Conservation (phyloP, 805 yeast species). For the Kazachstania psychrophila region DNA sequence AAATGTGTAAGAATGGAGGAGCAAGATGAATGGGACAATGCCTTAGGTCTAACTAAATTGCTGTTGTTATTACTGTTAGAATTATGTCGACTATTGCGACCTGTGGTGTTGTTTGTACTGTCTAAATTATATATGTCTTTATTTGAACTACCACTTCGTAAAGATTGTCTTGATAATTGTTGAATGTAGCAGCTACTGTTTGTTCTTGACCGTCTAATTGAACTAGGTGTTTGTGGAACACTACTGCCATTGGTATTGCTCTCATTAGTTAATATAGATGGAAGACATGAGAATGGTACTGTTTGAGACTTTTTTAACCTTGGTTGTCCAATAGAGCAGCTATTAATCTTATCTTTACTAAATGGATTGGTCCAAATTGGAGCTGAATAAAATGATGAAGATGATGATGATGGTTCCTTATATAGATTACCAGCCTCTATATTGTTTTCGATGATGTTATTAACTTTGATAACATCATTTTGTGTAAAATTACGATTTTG, state of each 20-base stretch:
- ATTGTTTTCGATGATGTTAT: too few species aligned
- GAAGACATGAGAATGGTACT: neutral
- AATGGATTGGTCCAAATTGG: conserved; percentile 6
- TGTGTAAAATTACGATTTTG: too few species aligned
- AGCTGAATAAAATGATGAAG: neutral
- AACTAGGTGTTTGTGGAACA: neutral
- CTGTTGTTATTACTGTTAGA: neutral
- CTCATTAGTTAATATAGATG: neutral
- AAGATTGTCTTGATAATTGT: conserved; percentile 5
- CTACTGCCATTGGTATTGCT: neutral
- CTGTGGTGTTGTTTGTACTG: neutral
- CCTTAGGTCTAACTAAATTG: conserved; percentile 3
- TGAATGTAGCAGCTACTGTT: conserved; percentile 8
- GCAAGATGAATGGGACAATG: conserved; percentile 13
- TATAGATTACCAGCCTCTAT: too few species aligned
- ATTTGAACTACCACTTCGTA: neutral
- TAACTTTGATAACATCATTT: too few species aligned
- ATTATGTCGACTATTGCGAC: neutral
- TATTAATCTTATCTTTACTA: neutral
- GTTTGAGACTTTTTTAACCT: conserved; percentile 1
- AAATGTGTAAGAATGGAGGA: conserved; percentile 21
- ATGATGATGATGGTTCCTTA: neutral
- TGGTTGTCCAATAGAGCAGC: neutral
- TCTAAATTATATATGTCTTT: neutral
- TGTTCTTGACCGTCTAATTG: conserved; percentile 6